These are phyloP conservation scores for Lipomyces mesembrius DNA, from an alignment of 805 yeast genomes.

Conservation along the genomic window DNA sequence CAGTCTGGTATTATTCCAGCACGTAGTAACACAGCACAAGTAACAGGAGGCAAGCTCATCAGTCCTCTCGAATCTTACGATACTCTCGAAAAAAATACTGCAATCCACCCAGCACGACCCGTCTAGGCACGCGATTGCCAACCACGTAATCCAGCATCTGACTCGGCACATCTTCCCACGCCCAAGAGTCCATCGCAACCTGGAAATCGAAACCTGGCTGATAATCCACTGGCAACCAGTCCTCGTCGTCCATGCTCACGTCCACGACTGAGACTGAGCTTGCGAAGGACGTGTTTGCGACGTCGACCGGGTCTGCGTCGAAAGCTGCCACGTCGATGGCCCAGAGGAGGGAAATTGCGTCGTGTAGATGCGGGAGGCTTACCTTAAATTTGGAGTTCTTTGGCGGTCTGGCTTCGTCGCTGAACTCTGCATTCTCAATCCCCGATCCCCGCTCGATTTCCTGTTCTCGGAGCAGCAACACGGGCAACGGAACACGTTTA, in stretches of 20 bases:
- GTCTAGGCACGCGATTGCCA: background rate
- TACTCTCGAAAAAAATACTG: constrained; percentile 1
- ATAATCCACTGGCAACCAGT: background rate
- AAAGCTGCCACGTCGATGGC: background rate
- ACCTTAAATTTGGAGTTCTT: background rate
- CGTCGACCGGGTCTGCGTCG: background rate
- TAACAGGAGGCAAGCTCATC: background rate
- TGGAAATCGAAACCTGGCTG: constrained; percentile 1
- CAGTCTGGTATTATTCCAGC: background rate
- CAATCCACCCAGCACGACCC: background rate
- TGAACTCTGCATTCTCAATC: background rate
- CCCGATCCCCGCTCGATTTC: background rate
- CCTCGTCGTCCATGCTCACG: background rate
- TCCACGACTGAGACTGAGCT: background rate
- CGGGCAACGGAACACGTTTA: background rate
- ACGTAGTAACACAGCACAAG: background rate
- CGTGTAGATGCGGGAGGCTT: background rate
- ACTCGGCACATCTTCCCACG: background rate
- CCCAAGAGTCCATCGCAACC: background rate
- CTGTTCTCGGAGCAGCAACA: background rate
- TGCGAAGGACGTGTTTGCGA: background rate
- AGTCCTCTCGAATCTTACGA: background rate
- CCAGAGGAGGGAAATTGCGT: background rate
- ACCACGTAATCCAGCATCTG: background rate
- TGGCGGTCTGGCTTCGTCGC: background rate